Evolutionary conservation across 148 eudicot species (phyloP).

Genomic region (Vaccinium darrowii): DNA sequence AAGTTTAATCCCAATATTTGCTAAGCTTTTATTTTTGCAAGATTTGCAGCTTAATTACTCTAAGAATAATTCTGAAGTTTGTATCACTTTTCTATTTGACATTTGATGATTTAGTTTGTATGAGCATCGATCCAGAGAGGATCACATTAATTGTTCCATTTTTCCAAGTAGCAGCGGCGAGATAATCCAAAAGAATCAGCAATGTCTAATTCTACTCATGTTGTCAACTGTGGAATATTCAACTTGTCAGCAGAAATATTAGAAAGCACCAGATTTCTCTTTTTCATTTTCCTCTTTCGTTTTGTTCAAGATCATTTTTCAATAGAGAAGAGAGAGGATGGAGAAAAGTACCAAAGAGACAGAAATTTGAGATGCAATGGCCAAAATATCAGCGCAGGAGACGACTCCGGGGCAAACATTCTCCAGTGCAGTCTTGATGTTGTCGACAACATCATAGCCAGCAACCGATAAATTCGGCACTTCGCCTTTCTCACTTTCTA

Average conservation of each 20-base stretch:
- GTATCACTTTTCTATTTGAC: no score
- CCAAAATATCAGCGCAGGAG: constrained; percentile 41
- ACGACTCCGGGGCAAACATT: constrained; percentile 36
- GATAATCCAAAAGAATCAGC: no score
- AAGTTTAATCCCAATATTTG: background rate
- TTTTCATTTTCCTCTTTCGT: background rate
- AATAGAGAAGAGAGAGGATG: background rate
- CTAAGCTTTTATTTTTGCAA: background rate
- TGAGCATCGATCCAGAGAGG: no score
- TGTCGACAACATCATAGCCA: constrained; percentile 37
- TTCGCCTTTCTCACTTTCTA: constrained; percentile 35
- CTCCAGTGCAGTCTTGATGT: constrained; percentile 37
- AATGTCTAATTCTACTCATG: no score
- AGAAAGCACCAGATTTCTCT: background rate
- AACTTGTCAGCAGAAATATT: background rate
- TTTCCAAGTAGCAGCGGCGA: no score
- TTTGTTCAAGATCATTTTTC: background rate
- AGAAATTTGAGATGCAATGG: constrained; percentile 18
- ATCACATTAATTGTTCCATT: no score
- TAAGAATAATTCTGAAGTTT: background rate
- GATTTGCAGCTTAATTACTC: background rate
- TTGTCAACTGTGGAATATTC: no score
- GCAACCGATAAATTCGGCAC: constrained; percentile 17
- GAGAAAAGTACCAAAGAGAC: constrained; percentile 7
- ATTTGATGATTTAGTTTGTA: no score